Conservation (phyloP, 805 yeast genomes). For the Candida broadrunensis region DNA sequence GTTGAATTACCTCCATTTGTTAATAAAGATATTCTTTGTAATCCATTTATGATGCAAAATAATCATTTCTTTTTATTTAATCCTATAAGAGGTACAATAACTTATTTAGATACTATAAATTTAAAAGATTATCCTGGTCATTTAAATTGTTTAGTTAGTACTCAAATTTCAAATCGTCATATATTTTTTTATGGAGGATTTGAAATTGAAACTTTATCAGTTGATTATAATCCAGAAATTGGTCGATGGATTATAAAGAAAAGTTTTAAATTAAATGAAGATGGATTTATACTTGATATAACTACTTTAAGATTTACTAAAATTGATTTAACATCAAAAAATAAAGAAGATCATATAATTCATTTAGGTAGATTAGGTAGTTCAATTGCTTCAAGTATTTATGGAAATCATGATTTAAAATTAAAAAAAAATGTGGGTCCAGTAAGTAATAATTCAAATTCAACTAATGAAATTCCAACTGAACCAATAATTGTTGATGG, state of each 20-base stretch:
- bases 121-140: slow-evolving; percentile 43
- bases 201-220: slow-evolving; percentile 28
- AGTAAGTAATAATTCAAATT: background rate
- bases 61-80: slow-evolving; percentile 22
- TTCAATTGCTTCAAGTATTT: slow-evolving; percentile 24
- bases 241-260: slow-evolving; percentile 40
- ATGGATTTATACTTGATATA: slow-evolving; percentile 59
- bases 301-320: slow-evolving; percentile 47
- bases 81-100: slow-evolving; percentile 30
- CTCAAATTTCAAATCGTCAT: slow-evolving; percentile 53
- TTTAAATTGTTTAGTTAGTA: slow-evolving; percentile 45
- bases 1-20: slow-evolving; percentile 38
- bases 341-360: slow-evolving; percentile 8
- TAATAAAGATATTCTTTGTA: slow-evolving; percentile 32
- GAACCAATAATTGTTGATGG: no score
- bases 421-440: background rate
- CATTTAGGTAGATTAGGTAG: slow-evolving; percentile 31
- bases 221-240: slow-evolving; percentile 16
- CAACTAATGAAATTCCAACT: background rate
- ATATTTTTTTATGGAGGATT: slow-evolving; percentile 72
- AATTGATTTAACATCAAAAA: slow-evolving; percentile 24
- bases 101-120: slow-evolving; percentile 20
- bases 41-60: slow-evolving; percentile 43
- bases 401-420: slow-evolving; percentile 8
- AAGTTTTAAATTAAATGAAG: slow-evolving; percentile 46